Percentiles rank a stretch among this genome's conserved stretches.
These are phyloP conservation scores for Rosa persica DNA, from an alignment of 306 rosid genomes.

Conservation along the genomic window DNA sequence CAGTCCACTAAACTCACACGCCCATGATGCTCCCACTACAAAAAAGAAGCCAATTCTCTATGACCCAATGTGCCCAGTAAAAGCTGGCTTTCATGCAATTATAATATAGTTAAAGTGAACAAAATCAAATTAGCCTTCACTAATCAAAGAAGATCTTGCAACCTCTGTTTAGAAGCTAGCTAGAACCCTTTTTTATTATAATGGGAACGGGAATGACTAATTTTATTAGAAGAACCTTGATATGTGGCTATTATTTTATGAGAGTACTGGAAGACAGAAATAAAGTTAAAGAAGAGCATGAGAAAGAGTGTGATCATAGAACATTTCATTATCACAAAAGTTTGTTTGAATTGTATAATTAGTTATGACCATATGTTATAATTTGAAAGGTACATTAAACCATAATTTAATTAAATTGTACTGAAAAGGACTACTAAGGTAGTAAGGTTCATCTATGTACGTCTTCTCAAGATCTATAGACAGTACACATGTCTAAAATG, in stretches of 20 bases:
- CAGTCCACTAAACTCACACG: background rate
- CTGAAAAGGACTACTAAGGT: background rate
- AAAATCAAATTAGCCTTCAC: background rate
- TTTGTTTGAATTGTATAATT: background rate
- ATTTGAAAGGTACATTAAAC: background rate
- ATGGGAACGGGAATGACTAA: background rate
- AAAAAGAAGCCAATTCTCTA: background rate
- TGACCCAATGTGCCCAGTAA: background rate
- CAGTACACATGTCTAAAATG: background rate
- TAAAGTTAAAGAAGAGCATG: background rate
- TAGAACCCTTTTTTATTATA: background rate
- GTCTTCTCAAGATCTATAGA: background rate
- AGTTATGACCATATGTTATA: background rate
- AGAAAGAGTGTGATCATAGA: background rate
- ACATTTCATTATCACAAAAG: background rate
- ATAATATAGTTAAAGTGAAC: background rate
- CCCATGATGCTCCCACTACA: slow-evolving; percentile 9
- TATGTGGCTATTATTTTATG: background rate
- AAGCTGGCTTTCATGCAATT: background rate
- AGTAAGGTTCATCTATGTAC: background rate
- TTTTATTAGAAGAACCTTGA: background rate
- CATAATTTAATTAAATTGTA: background rate
- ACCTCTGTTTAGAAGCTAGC: background rate
- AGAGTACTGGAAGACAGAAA: background rate
- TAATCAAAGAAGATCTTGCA: background rate